These are phyloP conservation scores for Phytopythium montanum DNA, from an alignment of 352 stramenopile genomes.

Conservation along the genomic window DNA sequence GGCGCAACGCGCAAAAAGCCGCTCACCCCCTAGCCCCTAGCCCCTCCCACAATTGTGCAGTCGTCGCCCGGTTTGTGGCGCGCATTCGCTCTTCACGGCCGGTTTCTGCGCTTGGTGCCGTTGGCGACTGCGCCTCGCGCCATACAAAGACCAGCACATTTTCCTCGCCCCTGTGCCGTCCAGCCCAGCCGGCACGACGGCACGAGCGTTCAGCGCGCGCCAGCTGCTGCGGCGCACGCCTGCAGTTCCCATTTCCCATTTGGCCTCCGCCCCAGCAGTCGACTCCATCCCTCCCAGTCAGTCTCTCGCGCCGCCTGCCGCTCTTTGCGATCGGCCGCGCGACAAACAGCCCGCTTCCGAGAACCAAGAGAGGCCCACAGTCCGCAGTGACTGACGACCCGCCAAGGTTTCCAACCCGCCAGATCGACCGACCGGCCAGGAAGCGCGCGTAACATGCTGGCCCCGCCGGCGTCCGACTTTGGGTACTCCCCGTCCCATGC, in stretches of 20 bases:
- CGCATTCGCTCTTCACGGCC: not conserved
- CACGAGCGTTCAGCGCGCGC: constrained; percentile 3
- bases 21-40: not conserved
- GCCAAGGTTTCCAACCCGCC: not conserved
- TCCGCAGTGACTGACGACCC: not conserved
- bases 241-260: constrained; percentile 14
- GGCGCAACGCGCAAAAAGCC: not conserved
- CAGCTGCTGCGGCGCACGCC: constrained; percentile 9
- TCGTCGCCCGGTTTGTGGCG: constrained; percentile 2
- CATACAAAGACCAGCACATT: not conserved
- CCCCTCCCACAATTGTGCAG: constrained; percentile 1
- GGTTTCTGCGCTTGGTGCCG: not conserved
- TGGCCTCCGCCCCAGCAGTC: not conserved
- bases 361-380: constrained; percentile 1
- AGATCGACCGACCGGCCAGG: constrained; percentile 2
- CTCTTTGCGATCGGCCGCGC: not conserved
- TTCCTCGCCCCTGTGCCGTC: too few species aligned
- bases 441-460: constrained; percentile 21
- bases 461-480: constrained; percentile 34
- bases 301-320: not conserved
- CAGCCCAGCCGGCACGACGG: not conserved
- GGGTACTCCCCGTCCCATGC: constrained; percentile 35
- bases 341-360: constrained; percentile 2
- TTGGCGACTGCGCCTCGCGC: not conserved
- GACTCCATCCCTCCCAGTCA: not conserved